Conservation (phyloP, 2,329 filamentous ascomycete genomes). For the Calonectria hongkongensis region DNA sequence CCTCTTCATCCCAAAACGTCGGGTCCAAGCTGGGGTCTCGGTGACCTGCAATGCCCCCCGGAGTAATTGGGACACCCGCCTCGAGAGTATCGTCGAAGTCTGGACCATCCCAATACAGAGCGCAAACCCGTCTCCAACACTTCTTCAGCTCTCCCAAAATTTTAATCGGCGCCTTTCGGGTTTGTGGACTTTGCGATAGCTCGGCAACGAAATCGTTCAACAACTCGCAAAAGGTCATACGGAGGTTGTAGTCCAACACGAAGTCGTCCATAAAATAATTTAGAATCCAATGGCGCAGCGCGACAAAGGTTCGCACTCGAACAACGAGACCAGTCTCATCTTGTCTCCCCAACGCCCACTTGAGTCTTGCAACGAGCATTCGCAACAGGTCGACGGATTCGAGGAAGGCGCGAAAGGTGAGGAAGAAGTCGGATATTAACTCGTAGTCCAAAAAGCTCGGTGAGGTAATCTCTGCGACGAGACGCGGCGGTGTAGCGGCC, state of each 20-base stretch:
- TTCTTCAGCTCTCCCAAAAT: slow-evolving; percentile 96
- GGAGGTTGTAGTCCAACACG: slow-evolving; percentile 82
- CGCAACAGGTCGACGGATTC: slow-evolving; percentile 84
- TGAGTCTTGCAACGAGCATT: slow-evolving; percentile 88
- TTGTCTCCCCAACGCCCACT: slow-evolving; percentile 87
- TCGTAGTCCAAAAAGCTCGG: slow-evolving; percentile 98
- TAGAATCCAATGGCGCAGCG: slow-evolving; percentile 95
- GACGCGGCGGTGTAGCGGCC: slow-evolving; percentile 91
- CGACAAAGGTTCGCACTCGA: slow-evolving; percentile 96
- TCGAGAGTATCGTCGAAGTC: slow-evolving; percentile 78
- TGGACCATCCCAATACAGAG: slow-evolving; percentile 88
- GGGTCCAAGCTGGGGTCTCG: slow-evolving; percentile 74
- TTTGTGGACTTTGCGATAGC: slow-evolving; percentile 66
- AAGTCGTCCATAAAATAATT: slow-evolving; percentile 99
- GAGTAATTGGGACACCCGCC: slow-evolving; percentile 80
- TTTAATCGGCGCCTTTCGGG: slow-evolving; percentile 79
- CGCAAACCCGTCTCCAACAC: slow-evolving; percentile 95
- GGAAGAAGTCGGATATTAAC: slow-evolving; percentile 96
- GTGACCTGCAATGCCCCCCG: slow-evolving; percentile 83
- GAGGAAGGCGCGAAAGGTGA: slow-evolving; percentile 94
- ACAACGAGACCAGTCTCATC: slow-evolving; percentile 95
- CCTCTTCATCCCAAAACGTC: slow-evolving; percentile 70
- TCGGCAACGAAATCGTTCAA: slow-evolving; percentile 82
- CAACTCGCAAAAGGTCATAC: slow-evolving; percentile 85
- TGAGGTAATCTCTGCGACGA: slow-evolving; percentile 97